Conservation (phyloP, 768 basidiomycete genomes). For the Rhizopogon roseolus region DNA sequence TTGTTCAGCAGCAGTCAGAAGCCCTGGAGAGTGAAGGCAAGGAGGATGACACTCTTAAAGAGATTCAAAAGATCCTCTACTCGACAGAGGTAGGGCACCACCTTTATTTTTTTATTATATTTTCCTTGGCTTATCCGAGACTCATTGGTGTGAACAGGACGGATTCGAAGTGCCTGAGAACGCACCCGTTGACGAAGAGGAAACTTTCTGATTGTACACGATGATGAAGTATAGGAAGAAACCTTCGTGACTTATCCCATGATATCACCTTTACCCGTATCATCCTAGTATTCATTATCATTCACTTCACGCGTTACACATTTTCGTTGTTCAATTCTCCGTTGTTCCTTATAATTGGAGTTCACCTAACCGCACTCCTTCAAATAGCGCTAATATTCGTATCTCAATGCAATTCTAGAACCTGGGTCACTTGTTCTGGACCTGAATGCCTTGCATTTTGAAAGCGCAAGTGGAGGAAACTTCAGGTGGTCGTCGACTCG, state of each 20-base stretch:
- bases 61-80: constrained; percentile 92
- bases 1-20: constrained; percentile 80
- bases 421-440: background rate
- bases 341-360: constrained; percentile 9
- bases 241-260: constrained; percentile 6
- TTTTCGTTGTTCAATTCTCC: background rate
- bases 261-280: constrained; percentile 7
- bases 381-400: constrained; percentile 20
- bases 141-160: constrained; percentile 46
- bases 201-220: constrained; percentile 54
- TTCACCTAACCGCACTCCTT: constrained; percentile 14
- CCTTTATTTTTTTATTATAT: background rate
- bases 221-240: constrained; percentile 5
- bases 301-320: background rate
- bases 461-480: too few species aligned
- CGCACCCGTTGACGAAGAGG: constrained; percentile 65
- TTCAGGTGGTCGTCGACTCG: too few species aligned
- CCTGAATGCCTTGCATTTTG: too few species aligned
- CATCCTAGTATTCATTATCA: constrained; percentile 12
- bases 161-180: constrained; percentile 89
- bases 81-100: constrained; percentile 74
- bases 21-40: constrained; percentile 49
- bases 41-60: constrained; percentile 57
- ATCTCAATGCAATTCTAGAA: constrained; percentile 22
- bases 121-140: constrained; percentile 7